phyloP scores from a whole-genome alignment of 2,329 filamentous ascomycete species.

The Hypoxylon sp. region DNA sequence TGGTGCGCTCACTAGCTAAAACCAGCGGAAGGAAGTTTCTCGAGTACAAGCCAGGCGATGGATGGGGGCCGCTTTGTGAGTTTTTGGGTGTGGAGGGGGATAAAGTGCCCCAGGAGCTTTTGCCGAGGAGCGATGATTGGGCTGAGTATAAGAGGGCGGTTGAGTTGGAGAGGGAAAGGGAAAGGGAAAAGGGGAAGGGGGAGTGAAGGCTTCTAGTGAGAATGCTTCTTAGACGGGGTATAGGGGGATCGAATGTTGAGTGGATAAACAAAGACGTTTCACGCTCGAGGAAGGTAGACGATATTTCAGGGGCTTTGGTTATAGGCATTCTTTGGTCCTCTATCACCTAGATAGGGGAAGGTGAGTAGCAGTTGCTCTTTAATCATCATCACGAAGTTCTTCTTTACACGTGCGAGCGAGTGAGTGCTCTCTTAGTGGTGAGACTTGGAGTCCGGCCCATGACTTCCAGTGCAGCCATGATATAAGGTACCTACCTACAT shows the following conservation, averaged over 20 bases:
- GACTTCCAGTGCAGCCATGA: background rate
- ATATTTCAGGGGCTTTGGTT: background rate
- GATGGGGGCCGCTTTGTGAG: constrained; percentile 50
- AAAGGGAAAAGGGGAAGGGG: background rate
- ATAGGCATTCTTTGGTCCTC: no score
- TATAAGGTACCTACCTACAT: background rate
- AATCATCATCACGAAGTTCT: background rate
- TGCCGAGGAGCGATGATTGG: constrained; percentile 52
- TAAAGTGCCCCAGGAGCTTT: constrained; percentile 42
- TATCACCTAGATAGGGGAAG: background rate
- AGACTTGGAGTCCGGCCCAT: no score
- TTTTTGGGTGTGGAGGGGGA: constrained; percentile 45
- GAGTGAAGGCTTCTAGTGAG: background rate
- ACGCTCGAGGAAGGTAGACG: no score
- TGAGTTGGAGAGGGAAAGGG: constrained; percentile 34
- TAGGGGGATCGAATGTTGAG: background rate
- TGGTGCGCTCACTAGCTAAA: constrained; percentile 37
- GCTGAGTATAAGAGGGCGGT: constrained; percentile 49
- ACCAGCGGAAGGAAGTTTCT: constrained; percentile 44
- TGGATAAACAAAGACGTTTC: no score
- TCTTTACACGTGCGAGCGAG: background rate
- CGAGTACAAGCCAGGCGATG: constrained; percentile 47
- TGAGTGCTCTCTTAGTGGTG: background rate
- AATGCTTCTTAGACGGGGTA: background rate
- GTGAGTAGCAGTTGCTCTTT: background rate